Conservation (phyloP, 208 protist genomes). For the Balamuthia mandrillaris region DNA sequence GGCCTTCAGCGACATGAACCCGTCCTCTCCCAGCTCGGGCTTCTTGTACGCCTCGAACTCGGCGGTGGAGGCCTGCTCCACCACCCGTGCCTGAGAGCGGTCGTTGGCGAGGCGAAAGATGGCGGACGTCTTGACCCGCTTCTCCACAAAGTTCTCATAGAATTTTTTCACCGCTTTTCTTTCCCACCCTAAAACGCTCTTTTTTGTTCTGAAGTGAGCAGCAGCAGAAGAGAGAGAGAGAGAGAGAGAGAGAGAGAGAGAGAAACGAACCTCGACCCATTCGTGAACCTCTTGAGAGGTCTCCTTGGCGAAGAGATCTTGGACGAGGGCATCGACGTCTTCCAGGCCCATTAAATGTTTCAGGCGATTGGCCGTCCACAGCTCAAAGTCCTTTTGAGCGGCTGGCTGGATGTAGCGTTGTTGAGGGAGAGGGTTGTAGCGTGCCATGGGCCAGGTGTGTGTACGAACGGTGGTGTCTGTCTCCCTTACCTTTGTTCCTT, state of each 20-base stretch:
- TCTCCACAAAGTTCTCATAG: neutral
- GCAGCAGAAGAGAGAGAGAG: neutral
- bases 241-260: neutral
- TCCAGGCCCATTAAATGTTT: slow-evolving; percentile 19
- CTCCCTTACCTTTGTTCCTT: no score
- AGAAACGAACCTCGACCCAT: neutral
- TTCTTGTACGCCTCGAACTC: neutral
- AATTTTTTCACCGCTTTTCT: slow-evolving; percentile 32
- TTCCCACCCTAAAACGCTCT: slow-evolving; percentile 2
- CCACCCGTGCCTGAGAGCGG: neutral
- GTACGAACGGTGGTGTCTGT: no score
- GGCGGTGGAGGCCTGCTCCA: neutral
- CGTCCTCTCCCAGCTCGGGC: neutral
- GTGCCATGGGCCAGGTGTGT: no score
- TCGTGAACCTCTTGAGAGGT: neutral
- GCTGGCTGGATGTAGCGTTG: no score
- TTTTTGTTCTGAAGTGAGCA: neutral
- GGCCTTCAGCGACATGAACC: slow-evolving; percentile 2
- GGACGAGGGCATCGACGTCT: slow-evolving; percentile 1
- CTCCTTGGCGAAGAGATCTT: neutral
- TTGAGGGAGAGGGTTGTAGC: no score
- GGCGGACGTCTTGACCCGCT: neutral
- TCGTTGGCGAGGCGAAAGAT: slow-evolving; percentile 17
- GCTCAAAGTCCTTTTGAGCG: no score
- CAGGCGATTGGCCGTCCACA: neutral